Evolutionary conservation across 2,329 filamentous ascomycete genomes (phyloP).

Genomic region (Beauveria sp.): DNA sequence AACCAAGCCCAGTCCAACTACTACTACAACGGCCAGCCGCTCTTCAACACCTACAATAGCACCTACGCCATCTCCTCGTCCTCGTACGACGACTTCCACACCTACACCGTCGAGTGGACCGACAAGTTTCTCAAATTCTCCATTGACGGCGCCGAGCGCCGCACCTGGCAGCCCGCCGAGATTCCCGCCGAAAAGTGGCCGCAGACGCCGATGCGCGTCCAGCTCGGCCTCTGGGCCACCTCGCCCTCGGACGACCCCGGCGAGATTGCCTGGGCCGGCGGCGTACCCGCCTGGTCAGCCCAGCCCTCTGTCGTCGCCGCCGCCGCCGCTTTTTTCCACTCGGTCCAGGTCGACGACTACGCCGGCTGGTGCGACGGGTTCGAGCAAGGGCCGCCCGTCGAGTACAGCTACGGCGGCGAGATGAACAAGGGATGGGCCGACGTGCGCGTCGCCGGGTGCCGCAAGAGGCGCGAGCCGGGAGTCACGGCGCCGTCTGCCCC

Average conservation of each 20-base stretch:
- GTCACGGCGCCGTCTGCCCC: background rate
- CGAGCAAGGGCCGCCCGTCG: slow-evolving; percentile 12
- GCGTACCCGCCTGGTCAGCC: slow-evolving; percentile 28
- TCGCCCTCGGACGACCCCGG: slow-evolving; percentile 44
- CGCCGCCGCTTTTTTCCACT: slow-evolving; percentile 16
- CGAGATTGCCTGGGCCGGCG: slow-evolving; percentile 61
- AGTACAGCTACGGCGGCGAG: slow-evolving; percentile 23
- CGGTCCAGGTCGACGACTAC: slow-evolving; percentile 23
- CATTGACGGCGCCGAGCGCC: slow-evolving; percentile 39
- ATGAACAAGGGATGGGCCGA: slow-evolving; percentile 21
- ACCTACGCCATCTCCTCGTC: slow-evolving; percentile 37
- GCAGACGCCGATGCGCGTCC: slow-evolving; percentile 62
- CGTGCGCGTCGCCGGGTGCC: slow-evolving; percentile 21
- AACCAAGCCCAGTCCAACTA: slow-evolving; percentile 73
- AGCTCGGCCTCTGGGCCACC: slow-evolving; percentile 51
- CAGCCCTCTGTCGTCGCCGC: slow-evolving; percentile 18
- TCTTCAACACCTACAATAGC: slow-evolving; percentile 43
- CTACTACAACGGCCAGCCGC: slow-evolving; percentile 58
- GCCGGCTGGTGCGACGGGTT: slow-evolving; percentile 20
- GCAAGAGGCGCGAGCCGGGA: slow-evolving; percentile 15
- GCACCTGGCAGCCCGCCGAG: slow-evolving; percentile 31
- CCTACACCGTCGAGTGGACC: slow-evolving; percentile 63
- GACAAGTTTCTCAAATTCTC: slow-evolving; percentile 49
- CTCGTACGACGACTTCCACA: slow-evolving; percentile 42
- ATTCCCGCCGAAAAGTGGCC: slow-evolving; percentile 47